Evolutionary conservation across 2,329 filamentous ascomycete genomes (phyloP), one percentile per base, ranked within the genome.

Genomic region (Neopestalotiopsis sp.): DNA sequence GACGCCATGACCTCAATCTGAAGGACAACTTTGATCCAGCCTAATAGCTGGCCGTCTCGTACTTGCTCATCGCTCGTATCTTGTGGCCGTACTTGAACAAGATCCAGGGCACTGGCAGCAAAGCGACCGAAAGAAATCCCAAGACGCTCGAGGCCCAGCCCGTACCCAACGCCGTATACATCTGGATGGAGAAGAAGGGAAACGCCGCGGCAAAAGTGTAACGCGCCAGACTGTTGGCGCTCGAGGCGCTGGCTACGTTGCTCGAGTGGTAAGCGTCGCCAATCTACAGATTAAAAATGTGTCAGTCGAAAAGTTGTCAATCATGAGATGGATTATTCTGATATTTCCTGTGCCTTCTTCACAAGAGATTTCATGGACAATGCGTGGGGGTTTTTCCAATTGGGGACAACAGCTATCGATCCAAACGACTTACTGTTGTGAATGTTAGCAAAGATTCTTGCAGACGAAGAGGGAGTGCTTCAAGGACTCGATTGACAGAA

Each of bases 151-250:
- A 82, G 0, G 84, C 84, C 84, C 85, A 86, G 17, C 74, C 73
- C 4, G 84, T 82, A 0, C 84, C 83, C 13, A 87, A 73, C 3
- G 73, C 77, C 5, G 77, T 67, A 58, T 84, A 86, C 82, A 86
- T 87, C 69, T 89, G 87, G 1, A 91, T 78, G 0, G 88, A 86
- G 71, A 91, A 91, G 0, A 91, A 75, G 0, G 89, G 89, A 67
- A 91, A 91, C 0, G 82, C 85, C 1, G 84, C 86, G 0, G 86
- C 87, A 7, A 90, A 81, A 0, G 77, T 76, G 70, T 90, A 91
- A 30, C 89, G 78, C 1, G 86, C 80, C 12, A 91, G 78, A 1
- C 85, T 84, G 70, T 90, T 91, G 1, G 90, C 89, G 6, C 86
- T 88, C 63, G 87, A 80, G 0, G 88, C 88, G 69, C 85, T 89